These are phyloP conservation scores for Aspergillus persii DNA, from an alignment of 2,329 filamentous ascomycete genomes.

Conservation along the genomic window DNA sequence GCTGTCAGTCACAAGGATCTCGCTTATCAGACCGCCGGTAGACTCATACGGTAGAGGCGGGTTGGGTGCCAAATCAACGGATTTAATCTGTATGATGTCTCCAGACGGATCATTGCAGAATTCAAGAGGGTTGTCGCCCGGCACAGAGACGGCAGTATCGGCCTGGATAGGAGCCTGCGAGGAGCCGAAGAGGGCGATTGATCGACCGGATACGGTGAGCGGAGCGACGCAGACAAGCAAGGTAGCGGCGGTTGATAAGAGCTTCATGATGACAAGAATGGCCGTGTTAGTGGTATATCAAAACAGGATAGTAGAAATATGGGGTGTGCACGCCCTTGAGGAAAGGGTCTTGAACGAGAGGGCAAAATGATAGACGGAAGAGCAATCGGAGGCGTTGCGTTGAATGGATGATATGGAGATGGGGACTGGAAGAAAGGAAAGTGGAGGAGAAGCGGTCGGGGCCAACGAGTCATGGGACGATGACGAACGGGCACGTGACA, in stretches of 20 bases:
- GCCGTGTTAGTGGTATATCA: background rate
- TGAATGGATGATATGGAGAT: background rate
- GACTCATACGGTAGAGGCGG: slow-evolving; percentile 76
- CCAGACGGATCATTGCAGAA: slow-evolving; percentile 69
- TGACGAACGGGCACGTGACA: slow-evolving; percentile 1
- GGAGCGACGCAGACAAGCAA: slow-evolving; percentile 47
- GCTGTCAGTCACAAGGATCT: slow-evolving; percentile 11
- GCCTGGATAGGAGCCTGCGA: slow-evolving; percentile 50
- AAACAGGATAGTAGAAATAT: background rate
- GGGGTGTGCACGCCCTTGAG: background rate
- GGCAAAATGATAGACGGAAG: background rate
- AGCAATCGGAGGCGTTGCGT: background rate
- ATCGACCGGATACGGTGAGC: slow-evolving; percentile 44
- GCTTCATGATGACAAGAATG: slow-evolving; percentile 37
- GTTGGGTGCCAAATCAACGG: slow-evolving; percentile 79
- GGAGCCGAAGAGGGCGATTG: slow-evolving; percentile 49
- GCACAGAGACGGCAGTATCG: slow-evolving; percentile 60
- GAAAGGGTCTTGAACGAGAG: background rate
- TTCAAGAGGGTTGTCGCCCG: slow-evolving; percentile 80
- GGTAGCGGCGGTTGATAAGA: slow-evolving; percentile 33
- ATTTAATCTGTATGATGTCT: slow-evolving; percentile 73
- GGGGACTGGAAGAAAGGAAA: background rate
- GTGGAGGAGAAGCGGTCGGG: slow-evolving; percentile 12
- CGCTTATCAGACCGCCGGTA: background rate
- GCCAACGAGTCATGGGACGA: slow-evolving; percentile 10